Percentiles rank a stretch among this genome's conserved stretches.
Evolutionary conservation across 83 land plant genomes (phyloP).

Genomic region (Thuja plicata): DNA sequence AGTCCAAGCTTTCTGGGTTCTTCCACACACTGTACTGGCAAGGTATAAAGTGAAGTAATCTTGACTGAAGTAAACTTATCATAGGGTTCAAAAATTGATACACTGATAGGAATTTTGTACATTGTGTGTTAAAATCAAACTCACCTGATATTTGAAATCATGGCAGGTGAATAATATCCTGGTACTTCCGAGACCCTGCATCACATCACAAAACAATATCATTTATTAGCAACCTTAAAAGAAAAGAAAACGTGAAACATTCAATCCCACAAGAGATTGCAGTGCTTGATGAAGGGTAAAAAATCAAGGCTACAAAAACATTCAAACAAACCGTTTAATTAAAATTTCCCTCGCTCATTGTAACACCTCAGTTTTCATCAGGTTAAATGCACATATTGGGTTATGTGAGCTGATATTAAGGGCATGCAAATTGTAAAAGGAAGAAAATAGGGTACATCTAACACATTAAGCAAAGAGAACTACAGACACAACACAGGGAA

Average conservation of each 20-base stretch:
- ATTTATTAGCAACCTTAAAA: neutral
- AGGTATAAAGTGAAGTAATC: neutral
- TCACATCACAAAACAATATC: neutral
- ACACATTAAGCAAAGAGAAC: neutral
- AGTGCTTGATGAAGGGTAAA: neutral
- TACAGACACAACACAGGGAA: neutral
- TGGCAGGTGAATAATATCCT: constrained; percentile 52
- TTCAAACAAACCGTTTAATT: neutral
- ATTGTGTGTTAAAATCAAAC: neutral
- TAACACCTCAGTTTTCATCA: neutral
- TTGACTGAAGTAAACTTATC: neutral
- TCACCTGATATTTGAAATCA: constrained; percentile 32
- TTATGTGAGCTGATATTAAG: neutral
- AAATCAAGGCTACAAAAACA: neutral
- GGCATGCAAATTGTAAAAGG: neutral
- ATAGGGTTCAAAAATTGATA: neutral
- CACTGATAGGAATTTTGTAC: neutral
- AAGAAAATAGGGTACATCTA: neutral
- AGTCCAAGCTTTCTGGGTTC: constrained; percentile 44
- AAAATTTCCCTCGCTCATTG: neutral
- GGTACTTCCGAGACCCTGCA: constrained; percentile 44
- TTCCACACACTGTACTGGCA: constrained; percentile 32
- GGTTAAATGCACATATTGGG: neutral
- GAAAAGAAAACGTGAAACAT: neutral
- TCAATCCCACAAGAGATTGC: neutral